phyloP scores from a whole-genome alignment of 2,329 filamentous ascomycete species.

The Diplocarpon mali region DNA sequence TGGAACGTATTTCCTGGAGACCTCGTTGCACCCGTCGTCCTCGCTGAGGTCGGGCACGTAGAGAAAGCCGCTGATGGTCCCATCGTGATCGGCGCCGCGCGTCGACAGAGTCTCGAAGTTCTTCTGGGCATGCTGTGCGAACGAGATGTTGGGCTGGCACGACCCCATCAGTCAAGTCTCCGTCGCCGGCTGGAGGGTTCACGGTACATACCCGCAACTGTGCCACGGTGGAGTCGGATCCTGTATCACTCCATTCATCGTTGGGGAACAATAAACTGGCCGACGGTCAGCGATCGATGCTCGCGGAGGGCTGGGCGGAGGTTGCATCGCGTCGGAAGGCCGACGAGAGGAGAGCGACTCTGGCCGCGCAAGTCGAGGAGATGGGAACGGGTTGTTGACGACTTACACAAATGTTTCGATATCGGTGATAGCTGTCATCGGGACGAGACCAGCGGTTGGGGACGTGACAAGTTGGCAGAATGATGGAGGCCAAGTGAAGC shows the following conservation, averaged over 20 bases:
- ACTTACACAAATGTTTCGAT: constrained; percentile 25
- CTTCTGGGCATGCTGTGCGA: constrained; percentile 30
- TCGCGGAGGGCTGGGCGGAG: background rate
- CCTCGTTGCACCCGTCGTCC: constrained; percentile 49
- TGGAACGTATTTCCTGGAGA: constrained; percentile 57
- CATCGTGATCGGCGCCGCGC: constrained; percentile 47
- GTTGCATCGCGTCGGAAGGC: no score
- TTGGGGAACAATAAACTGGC: constrained; percentile 24
- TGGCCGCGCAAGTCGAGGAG: no score
- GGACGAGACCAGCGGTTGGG: constrained; percentile 6
- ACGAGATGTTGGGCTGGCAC: constrained; percentile 24
- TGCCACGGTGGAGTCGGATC: constrained; percentile 13
- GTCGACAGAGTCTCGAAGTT: constrained; percentile 70
- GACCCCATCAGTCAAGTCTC: constrained; percentile 7
- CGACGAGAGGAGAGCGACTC: background rate
- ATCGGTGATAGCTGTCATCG: constrained; percentile 19
- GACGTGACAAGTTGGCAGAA: background rate
- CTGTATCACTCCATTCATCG: constrained; percentile 20
- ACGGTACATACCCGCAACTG: constrained; percentile 19
- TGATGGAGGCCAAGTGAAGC: background rate
- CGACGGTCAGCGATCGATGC: constrained; percentile 8
- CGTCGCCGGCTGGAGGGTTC: background rate
- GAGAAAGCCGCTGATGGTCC: constrained; percentile 64
- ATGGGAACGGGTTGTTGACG: no score
- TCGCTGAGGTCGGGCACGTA: constrained; percentile 65